A percentile compares a stretch with the other conserved stretches of the same genome.
Evolutionary conservation across 139 green algal genomes (phyloP).

Genomic region (Micromonas pusilla): DNA sequence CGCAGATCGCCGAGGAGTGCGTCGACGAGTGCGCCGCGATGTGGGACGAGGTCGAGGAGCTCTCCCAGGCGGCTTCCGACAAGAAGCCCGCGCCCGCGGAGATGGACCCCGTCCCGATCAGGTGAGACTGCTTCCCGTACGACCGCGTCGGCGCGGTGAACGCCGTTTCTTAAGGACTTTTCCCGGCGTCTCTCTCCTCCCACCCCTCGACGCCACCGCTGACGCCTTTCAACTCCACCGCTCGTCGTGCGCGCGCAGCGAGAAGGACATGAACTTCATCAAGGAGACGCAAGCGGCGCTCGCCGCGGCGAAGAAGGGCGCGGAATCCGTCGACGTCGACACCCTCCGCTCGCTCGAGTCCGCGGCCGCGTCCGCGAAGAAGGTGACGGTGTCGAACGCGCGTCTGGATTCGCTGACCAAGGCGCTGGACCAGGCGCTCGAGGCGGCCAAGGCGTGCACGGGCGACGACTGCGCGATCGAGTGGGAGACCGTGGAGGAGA

Average conservation of each 20-base stretch:
- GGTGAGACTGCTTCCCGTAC: too few species aligned
- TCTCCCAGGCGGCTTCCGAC: not conserved
- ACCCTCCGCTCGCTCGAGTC: not conserved
- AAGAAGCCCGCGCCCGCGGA: not conserved
- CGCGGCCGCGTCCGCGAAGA: not conserved
- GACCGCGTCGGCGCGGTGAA: too few species aligned
- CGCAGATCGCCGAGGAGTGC: conserved; percentile 15
- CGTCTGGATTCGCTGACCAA: not conserved
- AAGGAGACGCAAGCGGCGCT: not conserved
- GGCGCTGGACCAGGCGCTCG: conserved; percentile 5
- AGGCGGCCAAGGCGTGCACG: conserved; percentile 14
- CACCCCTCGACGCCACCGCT: too few species aligned
- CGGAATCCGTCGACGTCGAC: not conserved
- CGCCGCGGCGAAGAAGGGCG: not conserved
- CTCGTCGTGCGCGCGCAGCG: too few species aligned
- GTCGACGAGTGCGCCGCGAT: conserved; percentile 21
- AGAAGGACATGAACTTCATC: conserved; percentile 19
- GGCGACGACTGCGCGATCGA: conserved; percentile 22
- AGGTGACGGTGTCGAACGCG: not conserved
- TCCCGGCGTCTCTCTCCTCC: too few species aligned
- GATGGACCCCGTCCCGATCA: not conserved
- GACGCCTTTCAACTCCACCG: too few species aligned
- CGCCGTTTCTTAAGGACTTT: too few species aligned
- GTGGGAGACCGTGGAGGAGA: conserved; percentile 28
- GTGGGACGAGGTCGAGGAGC: conserved; percentile 28